Evolutionary conservation across 2,329 filamentous ascomycete species (phyloP), one percentile per base, ranked within the genome.

Genomic region (Scedosporium boydii): DNA sequence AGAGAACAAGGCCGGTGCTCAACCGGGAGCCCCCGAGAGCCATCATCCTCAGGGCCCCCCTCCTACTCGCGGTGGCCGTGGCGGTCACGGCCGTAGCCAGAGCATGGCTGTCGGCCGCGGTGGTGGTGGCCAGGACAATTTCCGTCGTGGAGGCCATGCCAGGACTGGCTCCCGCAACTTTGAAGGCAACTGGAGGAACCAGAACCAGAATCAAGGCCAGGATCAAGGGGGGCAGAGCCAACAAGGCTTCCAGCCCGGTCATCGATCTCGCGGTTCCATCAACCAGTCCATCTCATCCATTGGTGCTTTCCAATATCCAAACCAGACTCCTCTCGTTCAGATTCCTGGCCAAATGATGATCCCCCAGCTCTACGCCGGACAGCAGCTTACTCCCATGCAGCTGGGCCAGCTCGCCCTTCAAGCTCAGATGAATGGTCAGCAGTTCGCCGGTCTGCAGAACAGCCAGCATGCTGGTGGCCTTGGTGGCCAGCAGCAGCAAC

Each of bases 171-270:
- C 95, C 26, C 87, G 95, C 66, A 99, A 98, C 77, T 98, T 98
- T 71, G 95, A 99, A 68, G 88, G 93, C 70, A 99, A 99, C 77
- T 99, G 95, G 95, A 90, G 95, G 70, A 96, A 92, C 70, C 93
- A 90, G 68, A 71, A 71, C 67, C 80, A 83, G 67, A 81, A 82
- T 70, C 87, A 91, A 75, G 59, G 60, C 58, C 89, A 91, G 72
- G 87, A 88, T 61, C 77, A 79, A 69, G 72, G 69, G 62, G 73
- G 70, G 62, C 73, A 71, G 63, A 81, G 80, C 69, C 87, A 84
- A 73, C 84, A 86, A 73, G 84, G 85, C 61, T 98, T 98, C 81
- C 93, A 97, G 75, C 93, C 93, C 42, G 91, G 93, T 53, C 95
- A 99, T 75, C 91, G 95, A 65, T 79, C 86, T 67, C 91, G 95